Percentiles rank a stretch among this genome's conserved stretches.
Evolutionary conservation across 225 moss, liverwort and hornwort genomes (phyloP).

Genomic region (Sphagnum contortum): DNA sequence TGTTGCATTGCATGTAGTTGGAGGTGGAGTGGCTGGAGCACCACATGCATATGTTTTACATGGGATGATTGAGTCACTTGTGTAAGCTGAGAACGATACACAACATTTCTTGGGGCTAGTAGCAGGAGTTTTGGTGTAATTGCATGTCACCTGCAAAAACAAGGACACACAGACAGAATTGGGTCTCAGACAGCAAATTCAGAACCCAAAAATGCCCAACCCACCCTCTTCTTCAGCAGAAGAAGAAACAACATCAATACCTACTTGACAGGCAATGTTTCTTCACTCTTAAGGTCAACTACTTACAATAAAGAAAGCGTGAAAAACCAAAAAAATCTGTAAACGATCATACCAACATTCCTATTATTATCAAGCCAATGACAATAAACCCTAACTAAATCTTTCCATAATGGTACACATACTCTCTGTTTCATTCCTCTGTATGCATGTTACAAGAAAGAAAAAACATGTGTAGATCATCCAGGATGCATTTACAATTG

Average conservation of each 20-base stretch:
- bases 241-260: too few relatives aligned
- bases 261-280: too few relatives aligned
- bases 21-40: conserved; percentile 1
- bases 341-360: too few relatives aligned
- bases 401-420: neutral
- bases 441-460: neutral
- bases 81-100: conserved; percentile 42
- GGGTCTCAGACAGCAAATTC: too few relatives aligned
- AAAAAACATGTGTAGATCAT: neutral
- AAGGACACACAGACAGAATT: neutral
- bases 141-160: conserved; percentile 1
- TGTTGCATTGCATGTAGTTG: conserved; percentile 16
- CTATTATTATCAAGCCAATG: too few relatives aligned
- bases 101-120: conserved; percentile 17
- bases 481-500: neutral
- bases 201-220: neutral
- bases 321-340: too few relatives aligned
- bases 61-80: conserved; percentile 33
- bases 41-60: conserved; percentile 42
- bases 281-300: too few relatives aligned
- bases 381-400: neutral
- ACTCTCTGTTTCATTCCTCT: neutral
- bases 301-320: too few relatives aligned
- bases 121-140: neutral
- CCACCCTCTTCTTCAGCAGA: neutral